Evolutionary conservation across 1,139 yeast species (phyloP), one percentile per base, ranked within the genome.

Genomic region (Pichia sp.): DNA sequence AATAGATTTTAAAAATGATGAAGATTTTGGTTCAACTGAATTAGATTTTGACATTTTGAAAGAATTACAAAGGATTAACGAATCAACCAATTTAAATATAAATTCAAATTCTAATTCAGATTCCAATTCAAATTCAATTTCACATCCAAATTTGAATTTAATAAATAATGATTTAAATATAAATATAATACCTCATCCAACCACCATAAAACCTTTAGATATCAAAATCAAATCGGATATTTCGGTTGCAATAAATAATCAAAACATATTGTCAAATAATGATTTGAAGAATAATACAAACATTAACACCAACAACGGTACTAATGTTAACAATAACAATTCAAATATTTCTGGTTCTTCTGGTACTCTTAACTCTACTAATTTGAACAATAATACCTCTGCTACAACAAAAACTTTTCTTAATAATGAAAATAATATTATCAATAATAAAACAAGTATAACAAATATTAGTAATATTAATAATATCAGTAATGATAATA

Each of bases 1-100:
- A 28, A 34, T 59, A 34, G 56, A 58, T 40, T 47, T 59, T 32
- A 57, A 54, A 35, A 56, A 58, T 42, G 63, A 60, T 43, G 53
- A 55, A 18, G 49, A 40, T 39, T 36, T 54, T 5, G 44, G 56
- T 25, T 42, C 56, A 0, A 43, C 50, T 33, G 59, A 58, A 10
- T 46, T 52, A 27, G 61, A 59, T 38, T 51, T 53, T 26, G 59
- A 55, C 35, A 50, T 58, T 18, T 42, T 60, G 11, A 53, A 52
- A 33, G 59, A 56, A 35, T 28, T 56, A 2, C 50, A 56, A 35
- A 31, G 43, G 18, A 33, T 49, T 4, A 41, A 38, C 34, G 43
- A 44, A 1, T 10, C 40, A 31, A 32, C 18, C 10, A 18, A 28
- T 26, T 10, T 43, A 18, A 30, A 31, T 26, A 35, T 38, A 28